Percentiles rank a stretch among this genome's conserved stretches.
Conservation (phyloP, 805 yeast genomes). For the Yarrowia bubula region DNA sequence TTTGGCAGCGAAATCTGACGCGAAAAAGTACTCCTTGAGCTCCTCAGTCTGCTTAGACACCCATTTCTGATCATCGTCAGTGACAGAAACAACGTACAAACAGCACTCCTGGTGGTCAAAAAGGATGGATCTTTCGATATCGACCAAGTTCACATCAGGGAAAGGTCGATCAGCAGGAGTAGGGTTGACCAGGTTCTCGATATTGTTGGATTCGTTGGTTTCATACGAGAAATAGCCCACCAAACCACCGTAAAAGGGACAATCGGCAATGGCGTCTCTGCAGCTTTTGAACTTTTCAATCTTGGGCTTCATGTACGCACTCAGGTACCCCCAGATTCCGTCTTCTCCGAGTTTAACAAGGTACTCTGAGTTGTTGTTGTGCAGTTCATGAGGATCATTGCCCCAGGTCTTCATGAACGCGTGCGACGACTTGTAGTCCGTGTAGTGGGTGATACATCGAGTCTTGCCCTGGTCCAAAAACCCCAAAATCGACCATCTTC, state of each 20-base stretch:
- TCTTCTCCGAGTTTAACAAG: conserved; percentile 5
- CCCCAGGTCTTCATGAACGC: conserved; percentile 31
- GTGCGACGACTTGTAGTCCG: conserved; percentile 26
- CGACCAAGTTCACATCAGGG: conserved; percentile 72
- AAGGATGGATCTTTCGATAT: conserved; percentile 61
- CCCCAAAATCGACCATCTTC: conserved; percentile 85
- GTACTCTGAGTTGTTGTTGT: conserved; percentile 18
- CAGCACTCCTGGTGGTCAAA: conserved; percentile 49
- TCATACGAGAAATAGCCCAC: conserved; percentile 87
- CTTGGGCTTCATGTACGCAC: conserved; percentile 47
- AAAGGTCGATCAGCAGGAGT: conserved; percentile 37
- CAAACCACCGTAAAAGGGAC: conserved; percentile 77
- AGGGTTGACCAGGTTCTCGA: conserved; percentile 42
- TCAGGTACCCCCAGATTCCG: conserved; percentile 52
- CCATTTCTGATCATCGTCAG: conserved; percentile 39
- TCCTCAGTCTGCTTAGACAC: conserved; percentile 20
- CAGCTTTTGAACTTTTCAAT: conserved; percentile 33
- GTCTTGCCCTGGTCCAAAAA: conserved; percentile 38
- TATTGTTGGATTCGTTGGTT: conserved; percentile 37
- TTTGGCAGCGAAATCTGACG: neutral
- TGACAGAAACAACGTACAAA: conserved; percentile 55
- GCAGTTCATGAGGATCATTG: conserved; percentile 1
- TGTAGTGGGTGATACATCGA: conserved; percentile 31
- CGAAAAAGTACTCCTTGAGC: conserved; percentile 4
- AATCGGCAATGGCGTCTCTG: conserved; percentile 34